Evolutionary conservation across 1,139 yeast species (phyloP).

Genomic region (Suhomyces wounanorum): DNA sequence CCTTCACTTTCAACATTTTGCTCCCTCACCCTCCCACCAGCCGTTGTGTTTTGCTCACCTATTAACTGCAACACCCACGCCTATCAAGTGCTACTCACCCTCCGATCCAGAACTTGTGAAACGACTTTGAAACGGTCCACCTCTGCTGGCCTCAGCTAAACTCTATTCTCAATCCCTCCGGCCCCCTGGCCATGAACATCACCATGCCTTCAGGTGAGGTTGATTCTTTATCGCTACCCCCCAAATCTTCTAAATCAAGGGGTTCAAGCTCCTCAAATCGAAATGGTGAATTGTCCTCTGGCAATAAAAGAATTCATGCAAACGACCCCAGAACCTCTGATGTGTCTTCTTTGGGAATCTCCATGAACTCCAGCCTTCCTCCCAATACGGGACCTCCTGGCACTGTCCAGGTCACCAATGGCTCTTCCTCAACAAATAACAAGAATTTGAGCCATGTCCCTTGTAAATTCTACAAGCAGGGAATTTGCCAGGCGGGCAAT

Average conservation of each 20-base stretch:
- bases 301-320: slow-evolving; percentile 3
- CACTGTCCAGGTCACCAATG: slow-evolving; percentile 23
- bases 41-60: background rate
- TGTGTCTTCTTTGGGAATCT: slow-evolving; percentile 3
- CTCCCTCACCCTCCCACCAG: background rate
- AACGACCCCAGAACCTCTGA: slow-evolving; percentile 10
- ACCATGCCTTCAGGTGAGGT: slow-evolving; percentile 5
- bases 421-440: slow-evolving; percentile 15
- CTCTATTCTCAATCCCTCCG: background rate
- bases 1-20: background rate
- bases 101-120: background rate
- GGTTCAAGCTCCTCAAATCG: slow-evolving; percentile 1
- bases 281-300: background rate
- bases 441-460: slow-evolving; percentile 85
- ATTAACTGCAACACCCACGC: background rate
- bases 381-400: slow-evolving; percentile 50
- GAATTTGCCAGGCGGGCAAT: slow-evolving; percentile 90
- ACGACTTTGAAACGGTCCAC: background rate
- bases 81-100: background rate
- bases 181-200: slow-evolving; percentile 5
- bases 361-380: slow-evolving; percentile 21
- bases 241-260: slow-evolving; percentile 3
- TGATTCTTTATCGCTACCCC: slow-evolving; percentile 2
- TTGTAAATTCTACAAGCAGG: slow-evolving; percentile 88
- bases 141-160: background rate